Evolutionary conservation across 2,329 filamentous ascomycete genomes (phyloP).

Genomic region (Scleromitrula shiraiana): DNA sequence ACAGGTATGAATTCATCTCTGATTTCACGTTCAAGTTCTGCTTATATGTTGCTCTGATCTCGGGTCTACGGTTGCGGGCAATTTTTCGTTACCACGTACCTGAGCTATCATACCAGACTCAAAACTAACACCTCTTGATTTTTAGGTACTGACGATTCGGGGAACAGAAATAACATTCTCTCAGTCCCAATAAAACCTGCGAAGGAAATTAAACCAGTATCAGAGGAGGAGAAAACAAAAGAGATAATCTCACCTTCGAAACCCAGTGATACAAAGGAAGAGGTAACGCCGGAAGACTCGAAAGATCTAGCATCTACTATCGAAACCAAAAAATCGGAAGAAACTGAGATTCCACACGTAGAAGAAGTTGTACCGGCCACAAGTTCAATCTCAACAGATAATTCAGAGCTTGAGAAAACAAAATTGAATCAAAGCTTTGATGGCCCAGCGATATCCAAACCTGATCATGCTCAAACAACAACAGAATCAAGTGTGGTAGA

Average conservation of each 20-base stretch:
- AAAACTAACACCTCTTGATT: slow-evolving; percentile 4
- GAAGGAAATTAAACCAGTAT: slow-evolving; percentile 1
- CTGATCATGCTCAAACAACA: too few relatives aligned
- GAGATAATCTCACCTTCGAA: background rate
- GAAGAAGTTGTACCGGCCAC: too few relatives aligned
- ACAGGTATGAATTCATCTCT: slow-evolving; percentile 42
- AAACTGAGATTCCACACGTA: background rate
- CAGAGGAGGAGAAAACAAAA: background rate
- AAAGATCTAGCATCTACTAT: background rate
- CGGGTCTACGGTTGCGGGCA: too few relatives aligned
- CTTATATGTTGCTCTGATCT: too few relatives aligned
- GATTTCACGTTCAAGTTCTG: too few relatives aligned
- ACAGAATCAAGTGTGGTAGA: too few relatives aligned
- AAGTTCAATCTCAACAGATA: too few relatives aligned
- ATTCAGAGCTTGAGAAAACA: too few relatives aligned
- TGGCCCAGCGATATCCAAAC: too few relatives aligned
- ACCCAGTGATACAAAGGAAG: background rate
- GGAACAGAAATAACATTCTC: slow-evolving; percentile 47
- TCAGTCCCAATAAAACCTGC: slow-evolving; percentile 24
- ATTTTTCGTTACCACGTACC: too few relatives aligned
- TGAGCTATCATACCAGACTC: background rate
- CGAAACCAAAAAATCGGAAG: background rate
- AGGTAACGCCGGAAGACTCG: background rate
- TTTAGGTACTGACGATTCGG: slow-evolving; percentile 41
- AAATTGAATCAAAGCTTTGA: too few relatives aligned